phyloP scores from a whole-genome alignment of 1,284 basidiomycete genomes.

The Cryptococcus sp. region DNA sequence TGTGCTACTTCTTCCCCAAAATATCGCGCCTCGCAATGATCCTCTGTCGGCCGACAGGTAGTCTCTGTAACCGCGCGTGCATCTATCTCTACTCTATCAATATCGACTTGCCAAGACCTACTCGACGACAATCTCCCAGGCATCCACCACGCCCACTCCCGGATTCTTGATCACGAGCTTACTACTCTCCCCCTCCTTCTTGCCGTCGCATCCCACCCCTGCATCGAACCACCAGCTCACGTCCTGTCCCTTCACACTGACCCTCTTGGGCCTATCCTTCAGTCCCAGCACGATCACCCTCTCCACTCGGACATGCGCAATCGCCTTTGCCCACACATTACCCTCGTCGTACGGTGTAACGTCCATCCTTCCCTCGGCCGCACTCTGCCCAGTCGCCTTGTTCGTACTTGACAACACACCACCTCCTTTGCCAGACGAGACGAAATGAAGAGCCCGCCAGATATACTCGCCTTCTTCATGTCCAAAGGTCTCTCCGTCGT shows the following conservation, averaged over 20 bases:
- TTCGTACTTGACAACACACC: slow-evolving; percentile 38
- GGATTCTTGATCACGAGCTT: slow-evolving; percentile 73
- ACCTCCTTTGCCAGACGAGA: slow-evolving; percentile 46
- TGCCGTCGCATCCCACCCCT: slow-evolving; percentile 51
- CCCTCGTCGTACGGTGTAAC: slow-evolving; percentile 39
- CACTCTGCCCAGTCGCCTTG: slow-evolving; percentile 6
- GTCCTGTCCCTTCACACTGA: slow-evolving; percentile 49
- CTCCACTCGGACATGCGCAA: slow-evolving; percentile 68
- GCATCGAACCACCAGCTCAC: slow-evolving; percentile 56
- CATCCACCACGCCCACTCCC: slow-evolving; percentile 56
- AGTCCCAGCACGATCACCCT: slow-evolving; percentile 73
- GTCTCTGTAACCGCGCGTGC: too few species aligned
- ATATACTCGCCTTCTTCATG: slow-evolving; percentile 74
- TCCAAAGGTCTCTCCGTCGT: slow-evolving; percentile 84
- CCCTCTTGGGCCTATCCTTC: slow-evolving; percentile 54
- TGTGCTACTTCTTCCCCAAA: too few species aligned
- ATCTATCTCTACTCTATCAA: too few species aligned
- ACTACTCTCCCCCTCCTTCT: slow-evolving; percentile 59
- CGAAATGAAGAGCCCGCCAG: slow-evolving; percentile 69
- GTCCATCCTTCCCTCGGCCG: slow-evolving; percentile 31
- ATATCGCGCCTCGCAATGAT: too few species aligned
- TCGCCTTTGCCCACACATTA: slow-evolving; percentile 65
- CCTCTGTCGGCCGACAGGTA: too few species aligned
- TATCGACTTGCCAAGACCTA: neutral
- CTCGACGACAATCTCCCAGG: slow-evolving; percentile 61